Evolutionary conservation across 1,139 yeast genomes (phyloP), one percentile per base, ranked within the genome.

Genomic region (Geotrichum histeridarum): DNA sequence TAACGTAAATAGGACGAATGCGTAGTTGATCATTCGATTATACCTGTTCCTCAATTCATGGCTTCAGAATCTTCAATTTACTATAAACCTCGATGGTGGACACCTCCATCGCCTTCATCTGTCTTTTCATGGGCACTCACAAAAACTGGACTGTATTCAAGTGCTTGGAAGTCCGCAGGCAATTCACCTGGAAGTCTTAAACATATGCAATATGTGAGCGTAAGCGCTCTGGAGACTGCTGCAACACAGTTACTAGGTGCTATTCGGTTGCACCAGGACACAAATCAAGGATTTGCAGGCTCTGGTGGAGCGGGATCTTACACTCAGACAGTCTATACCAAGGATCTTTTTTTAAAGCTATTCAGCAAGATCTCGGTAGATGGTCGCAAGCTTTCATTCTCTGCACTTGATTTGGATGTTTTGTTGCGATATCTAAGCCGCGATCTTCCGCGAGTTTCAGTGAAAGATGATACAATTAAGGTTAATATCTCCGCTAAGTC

Each of bases 341-440:
- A 57, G 36, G 61, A 60, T 6, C 51, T 64, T 53, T 57, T 65
- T 38, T 42, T 48, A 11, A 41, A 57, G 14, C 42, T 58, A 2
- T 51, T 50, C 15, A 31, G 33, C 14, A 18, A 38, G 12, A 41
- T 54, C 41, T 15, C 12, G 39, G 43, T 8, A 43, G 27, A 22
- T 22, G 27, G 27, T 22, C 27, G 5, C 5, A 15, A 17, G 15
- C 6, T 5, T 17, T 35, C 31, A 33, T 41, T 56, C 1, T 42
- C 51, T 17, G 51, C 54, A 6, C 44, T 57, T 1, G 73, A 70
- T 48, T 33, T 66, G 17, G 64, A 65, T 30, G 60, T 63, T 51
- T 58, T 70, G 14, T 53, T 69, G n/a, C 50, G 51, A 5, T 66
- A 62, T 49, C 62, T 69, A 32, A 55, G 61, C n/a, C 60, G 70